phyloP scores from a whole-genome alignment of 2,329 filamentous ascomycete species.

The Sporothrix globosa region DNA sequence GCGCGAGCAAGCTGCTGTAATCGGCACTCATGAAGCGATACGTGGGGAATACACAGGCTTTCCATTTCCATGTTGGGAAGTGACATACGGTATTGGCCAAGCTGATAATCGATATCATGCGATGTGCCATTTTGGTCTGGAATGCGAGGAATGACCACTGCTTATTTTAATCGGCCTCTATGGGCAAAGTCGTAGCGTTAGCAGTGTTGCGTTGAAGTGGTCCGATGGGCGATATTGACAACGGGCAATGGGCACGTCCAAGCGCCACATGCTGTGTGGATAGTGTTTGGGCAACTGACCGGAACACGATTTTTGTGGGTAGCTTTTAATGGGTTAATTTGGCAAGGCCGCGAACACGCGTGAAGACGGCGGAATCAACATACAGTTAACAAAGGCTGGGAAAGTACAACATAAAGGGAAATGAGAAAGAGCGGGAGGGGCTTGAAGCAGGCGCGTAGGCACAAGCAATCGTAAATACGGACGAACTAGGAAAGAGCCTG shows the following conservation, averaged over 20 bases:
- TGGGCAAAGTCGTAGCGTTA: no score
- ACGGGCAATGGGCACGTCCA: no score
- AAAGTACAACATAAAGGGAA: not conserved
- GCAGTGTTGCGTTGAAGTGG: no score
- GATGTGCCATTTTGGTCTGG: not conserved
- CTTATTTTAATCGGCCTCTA: no score
- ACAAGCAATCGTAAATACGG: not conserved
- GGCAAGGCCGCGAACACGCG: no score
- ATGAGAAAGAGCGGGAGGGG: not conserved
- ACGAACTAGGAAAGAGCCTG: not conserved
- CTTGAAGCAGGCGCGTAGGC: no score
- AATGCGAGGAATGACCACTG: no score
- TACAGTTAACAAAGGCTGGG: not conserved
- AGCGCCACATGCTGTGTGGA: not conserved
- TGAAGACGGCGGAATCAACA: not conserved
- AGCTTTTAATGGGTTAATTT: not conserved
- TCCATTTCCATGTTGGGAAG: conserved; percentile 4
- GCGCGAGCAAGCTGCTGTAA: not conserved
- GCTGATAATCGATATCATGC: conserved; percentile 11
- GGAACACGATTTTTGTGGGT: not conserved
- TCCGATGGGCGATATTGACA: no score
- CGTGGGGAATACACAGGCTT: not conserved
- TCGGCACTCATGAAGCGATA: not conserved
- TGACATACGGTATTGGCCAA: not conserved
- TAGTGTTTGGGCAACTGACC: no score